Evolutionary conservation across 2,329 filamentous ascomycete genomes (phyloP).

Genomic region (Sarocladiaceae sp.): DNA sequence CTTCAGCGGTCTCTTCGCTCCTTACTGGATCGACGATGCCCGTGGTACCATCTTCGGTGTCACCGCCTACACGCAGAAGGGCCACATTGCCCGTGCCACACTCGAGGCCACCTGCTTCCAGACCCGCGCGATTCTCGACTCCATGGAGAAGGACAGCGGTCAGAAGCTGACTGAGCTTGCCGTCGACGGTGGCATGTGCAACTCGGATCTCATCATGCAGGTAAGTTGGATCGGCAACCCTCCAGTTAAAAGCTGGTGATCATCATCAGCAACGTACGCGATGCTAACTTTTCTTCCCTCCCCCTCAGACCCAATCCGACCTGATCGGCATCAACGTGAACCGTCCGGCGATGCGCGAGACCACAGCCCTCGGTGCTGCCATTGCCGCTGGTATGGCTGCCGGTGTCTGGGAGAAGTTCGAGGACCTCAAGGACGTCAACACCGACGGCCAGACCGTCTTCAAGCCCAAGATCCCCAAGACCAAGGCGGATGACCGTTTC

Average conservation of each 20-base stretch:
- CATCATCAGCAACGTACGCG: too few species aligned
- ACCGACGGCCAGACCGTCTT: conserved; percentile 63
- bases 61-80: conserved; percentile 68
- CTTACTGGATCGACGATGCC: conserved; percentile 81
- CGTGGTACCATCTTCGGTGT: conserved; percentile 75
- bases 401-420: conserved; percentile 66
- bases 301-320: conserved; percentile 59
- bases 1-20: conserved; percentile 74
- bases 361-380: conserved; percentile 72
- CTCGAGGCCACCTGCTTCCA: conserved; percentile 79
- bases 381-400: conserved; percentile 77
- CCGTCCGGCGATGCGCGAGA: conserved; percentile 76
- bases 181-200: conserved; percentile 81
- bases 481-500: conserved; percentile 58
- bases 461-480: conserved; percentile 55
- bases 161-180: conserved; percentile 65
- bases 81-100: conserved; percentile 73
- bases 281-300: background rate
- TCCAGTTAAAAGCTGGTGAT: background rate
- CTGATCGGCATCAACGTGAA: conserved; percentile 74
- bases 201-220: conserved; percentile 75
- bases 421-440: conserved; percentile 67
- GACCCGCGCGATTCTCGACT: conserved; percentile 73
- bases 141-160: conserved; percentile 77
- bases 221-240: background rate